Conservation (phyloP, 2,329 filamentous ascomycete genomes). For the Berkeleyomyces rouxiae region DNA sequence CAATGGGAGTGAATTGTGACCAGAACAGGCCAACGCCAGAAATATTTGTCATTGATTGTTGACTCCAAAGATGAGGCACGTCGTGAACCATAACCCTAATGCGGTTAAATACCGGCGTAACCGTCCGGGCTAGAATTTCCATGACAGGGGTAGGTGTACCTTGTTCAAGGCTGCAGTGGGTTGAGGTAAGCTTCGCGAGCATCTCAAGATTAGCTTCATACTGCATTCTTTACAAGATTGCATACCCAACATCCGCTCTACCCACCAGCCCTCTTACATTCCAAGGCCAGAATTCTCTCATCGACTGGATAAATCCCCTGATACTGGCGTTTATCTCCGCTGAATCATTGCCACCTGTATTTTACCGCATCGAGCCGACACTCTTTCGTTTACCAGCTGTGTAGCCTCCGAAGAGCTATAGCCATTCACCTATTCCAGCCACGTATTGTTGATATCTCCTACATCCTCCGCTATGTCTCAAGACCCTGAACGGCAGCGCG, state of each 20-base stretch:
- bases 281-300: background rate
- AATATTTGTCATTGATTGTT: background rate
- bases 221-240: background rate
- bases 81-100: background rate
- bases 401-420: background rate
- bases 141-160: background rate
- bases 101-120: background rate
- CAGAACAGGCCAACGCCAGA: background rate
- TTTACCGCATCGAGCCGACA: background rate
- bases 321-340: background rate
- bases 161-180: conserved; percentile 13
- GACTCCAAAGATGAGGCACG: background rate
- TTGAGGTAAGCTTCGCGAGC: conserved; percentile 12
- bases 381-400: background rate
- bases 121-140: background rate
- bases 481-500: conserved; percentile 47
- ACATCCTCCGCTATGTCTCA: conserved; percentile 16
- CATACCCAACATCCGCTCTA: background rate
- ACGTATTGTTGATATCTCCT: background rate
- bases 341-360: background rate
- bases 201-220: background rate
- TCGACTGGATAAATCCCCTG: background rate
- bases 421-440: background rate
- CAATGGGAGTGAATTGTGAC: background rate
- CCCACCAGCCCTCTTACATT: background rate